Evolutionary conservation across 768 basidiomycete species (phyloP).

Genomic region (Cystobasidium tubakii): DNA sequence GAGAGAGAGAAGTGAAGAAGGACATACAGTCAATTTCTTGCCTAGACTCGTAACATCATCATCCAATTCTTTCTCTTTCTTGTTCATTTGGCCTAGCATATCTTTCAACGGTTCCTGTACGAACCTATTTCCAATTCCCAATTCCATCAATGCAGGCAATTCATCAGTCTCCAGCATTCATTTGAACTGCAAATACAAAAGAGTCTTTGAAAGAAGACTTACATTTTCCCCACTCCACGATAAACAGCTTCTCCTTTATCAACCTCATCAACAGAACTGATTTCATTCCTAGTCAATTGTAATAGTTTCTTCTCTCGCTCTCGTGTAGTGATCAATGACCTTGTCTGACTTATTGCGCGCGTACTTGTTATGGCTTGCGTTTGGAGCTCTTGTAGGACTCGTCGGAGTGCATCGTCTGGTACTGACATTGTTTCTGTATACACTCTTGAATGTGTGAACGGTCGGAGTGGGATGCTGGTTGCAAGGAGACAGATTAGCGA

Average conservation of each 20-base stretch:
- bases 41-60: slow-evolving; percentile 74
- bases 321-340: slow-evolving; percentile 70
- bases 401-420: slow-evolving; percentile 24
- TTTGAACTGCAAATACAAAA: too few relatives aligned
- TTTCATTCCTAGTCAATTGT: slow-evolving; percentile 80
- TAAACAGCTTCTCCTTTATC: slow-evolving; percentile 69
- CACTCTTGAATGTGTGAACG: too few relatives aligned
- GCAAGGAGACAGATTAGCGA: too few relatives aligned
- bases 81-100: slow-evolving; percentile 71
- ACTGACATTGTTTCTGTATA: slow-evolving; percentile 13
- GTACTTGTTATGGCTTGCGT: slow-evolving; percentile 53
- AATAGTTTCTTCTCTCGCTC: slow-evolving; percentile 84
- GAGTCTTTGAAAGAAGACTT: slow-evolving; percentile 47
- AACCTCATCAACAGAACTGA: slow-evolving; percentile 58
- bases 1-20: neutral
- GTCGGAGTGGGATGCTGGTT: too few relatives aligned
- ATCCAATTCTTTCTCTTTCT: slow-evolving; percentile 70
- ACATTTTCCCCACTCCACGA: slow-evolving; percentile 96
- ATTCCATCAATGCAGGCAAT: too few relatives aligned
- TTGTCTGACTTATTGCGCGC: slow-evolving; percentile 64
- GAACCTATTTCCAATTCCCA: slow-evolving; percentile 68
- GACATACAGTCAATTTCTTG: slow-evolving; percentile 65
- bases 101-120: slow-evolving; percentile 70
- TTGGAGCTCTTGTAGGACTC: slow-evolving; percentile 31
- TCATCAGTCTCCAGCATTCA: too few relatives aligned